phyloP scores from a whole-genome alignment of 176 grass and related monocot species.

The Lolium multiflorum region DNA sequence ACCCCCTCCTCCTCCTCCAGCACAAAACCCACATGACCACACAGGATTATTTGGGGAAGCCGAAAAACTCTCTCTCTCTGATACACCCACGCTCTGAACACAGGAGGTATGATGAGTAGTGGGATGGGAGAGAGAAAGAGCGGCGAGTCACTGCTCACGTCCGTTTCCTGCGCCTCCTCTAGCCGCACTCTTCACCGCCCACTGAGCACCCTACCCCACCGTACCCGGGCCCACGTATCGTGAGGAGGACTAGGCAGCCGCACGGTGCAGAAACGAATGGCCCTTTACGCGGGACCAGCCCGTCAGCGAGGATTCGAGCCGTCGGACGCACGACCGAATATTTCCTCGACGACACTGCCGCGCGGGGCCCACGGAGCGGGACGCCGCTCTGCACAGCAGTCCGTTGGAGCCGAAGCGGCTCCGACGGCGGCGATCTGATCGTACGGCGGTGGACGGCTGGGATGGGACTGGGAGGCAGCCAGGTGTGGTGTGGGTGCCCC shows the following conservation, averaged over 20 bases:
- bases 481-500: background rate
- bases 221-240: rapidly evolving
- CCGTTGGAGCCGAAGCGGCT: background rate
- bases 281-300: background rate
- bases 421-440: background rate
- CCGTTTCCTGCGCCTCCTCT: slow-evolving; percentile 5
- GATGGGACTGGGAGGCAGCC: background rate
- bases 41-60: background rate
- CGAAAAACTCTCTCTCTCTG: slow-evolving; percentile 8
- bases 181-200: background rate
- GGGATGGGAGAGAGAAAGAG: slow-evolving; percentile 2
- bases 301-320: background rate
- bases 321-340: background rate
- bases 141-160: slow-evolving; percentile 15
- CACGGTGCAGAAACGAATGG: background rate
- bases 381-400: background rate
- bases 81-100: background rate
- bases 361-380: background rate
- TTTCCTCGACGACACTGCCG: background rate
- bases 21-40: background rate
- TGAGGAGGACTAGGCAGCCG: rapidly evolving
- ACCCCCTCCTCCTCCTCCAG: background rate
- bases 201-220: background rate
- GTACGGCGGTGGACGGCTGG: background rate
- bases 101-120: background rate